Conservation (phyloP, 2,329 filamentous ascomycete species). For the Hymenoscyphus fraxineus region DNA sequence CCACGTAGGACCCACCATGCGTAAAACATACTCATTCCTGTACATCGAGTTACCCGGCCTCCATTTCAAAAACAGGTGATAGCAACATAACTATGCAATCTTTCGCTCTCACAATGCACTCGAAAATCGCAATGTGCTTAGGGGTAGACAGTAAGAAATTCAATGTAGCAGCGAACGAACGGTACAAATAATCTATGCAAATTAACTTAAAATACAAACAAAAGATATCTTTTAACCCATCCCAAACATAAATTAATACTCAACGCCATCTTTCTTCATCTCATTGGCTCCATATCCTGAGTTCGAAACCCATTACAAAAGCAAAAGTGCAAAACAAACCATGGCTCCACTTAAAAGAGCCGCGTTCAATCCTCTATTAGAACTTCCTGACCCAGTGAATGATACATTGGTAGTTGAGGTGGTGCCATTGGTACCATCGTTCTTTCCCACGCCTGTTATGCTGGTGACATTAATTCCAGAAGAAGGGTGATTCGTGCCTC, state of each 20-base stretch:
- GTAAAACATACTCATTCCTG: too few relatives aligned
- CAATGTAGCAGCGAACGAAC: too few relatives aligned
- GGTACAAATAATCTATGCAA: too few relatives aligned
- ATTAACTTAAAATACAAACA: too few relatives aligned
- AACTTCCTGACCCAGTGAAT: neutral
- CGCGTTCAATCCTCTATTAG: neutral
- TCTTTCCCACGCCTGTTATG: neutral
- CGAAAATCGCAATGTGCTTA: too few relatives aligned
- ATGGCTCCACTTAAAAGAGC: neutral
- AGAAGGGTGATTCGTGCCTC: conserved; percentile 5
- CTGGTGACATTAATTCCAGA: conserved; percentile 4
- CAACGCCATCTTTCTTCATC: neutral
- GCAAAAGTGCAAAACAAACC: neutral
- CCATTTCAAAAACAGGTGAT: too few relatives aligned
- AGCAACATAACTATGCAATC: too few relatives aligned
- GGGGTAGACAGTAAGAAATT: too few relatives aligned
- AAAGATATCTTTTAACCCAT: too few relatives aligned
- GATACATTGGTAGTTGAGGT: neutral
- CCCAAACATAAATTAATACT: neutral
- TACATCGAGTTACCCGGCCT: too few relatives aligned
- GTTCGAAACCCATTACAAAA: neutral
- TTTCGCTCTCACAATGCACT: too few relatives aligned
- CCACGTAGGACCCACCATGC: too few relatives aligned
- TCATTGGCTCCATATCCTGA: neutral
- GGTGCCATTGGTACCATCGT: neutral